Conservation (phyloP, 108 stramenopile genomes). For the Skeletonema marinoi region DNA sequence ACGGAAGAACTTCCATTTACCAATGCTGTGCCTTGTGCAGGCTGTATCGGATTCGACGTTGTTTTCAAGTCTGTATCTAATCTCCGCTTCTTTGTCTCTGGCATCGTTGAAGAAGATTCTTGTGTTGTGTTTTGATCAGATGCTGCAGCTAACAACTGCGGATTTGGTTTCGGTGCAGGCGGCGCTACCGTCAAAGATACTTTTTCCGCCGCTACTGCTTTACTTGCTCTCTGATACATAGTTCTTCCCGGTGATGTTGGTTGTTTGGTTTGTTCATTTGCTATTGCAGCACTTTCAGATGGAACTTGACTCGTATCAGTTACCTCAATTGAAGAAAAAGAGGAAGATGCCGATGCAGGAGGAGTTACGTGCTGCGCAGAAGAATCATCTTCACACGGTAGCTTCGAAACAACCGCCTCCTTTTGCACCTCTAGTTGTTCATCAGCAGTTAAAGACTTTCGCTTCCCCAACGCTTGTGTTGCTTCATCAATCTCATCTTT, state of each 20-base stretch:
- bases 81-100: neutral
- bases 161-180: conserved; percentile 3
- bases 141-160: neutral
- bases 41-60: neutral
- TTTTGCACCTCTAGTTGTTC: neutral
- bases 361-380: conserved; percentile 19
- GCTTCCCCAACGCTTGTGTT: conserved; percentile 25
- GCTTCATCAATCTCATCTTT: conserved; percentile 29
- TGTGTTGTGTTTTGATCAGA: neutral
- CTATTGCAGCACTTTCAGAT: neutral
- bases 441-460: conserved; percentile 3
- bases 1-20: neutral
- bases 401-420: neutral
- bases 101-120: neutral
- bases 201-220: conserved; percentile 18
- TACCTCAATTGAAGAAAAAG: conserved; percentile 21
- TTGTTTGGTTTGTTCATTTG: neutral
- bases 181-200: neutral
- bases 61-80: conserved; percentile 2
- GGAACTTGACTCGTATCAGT: neutral
- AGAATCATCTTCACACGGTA: conserved; percentile 7
- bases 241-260: conserved; percentile 9
- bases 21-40: conserved; percentile 3
- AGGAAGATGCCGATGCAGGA: conserved; percentile 18
- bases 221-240: conserved; percentile 36